Conservation (phyloP, 2,329 filamentous ascomycete genomes). For the Parafenestella ontariensis region DNA sequence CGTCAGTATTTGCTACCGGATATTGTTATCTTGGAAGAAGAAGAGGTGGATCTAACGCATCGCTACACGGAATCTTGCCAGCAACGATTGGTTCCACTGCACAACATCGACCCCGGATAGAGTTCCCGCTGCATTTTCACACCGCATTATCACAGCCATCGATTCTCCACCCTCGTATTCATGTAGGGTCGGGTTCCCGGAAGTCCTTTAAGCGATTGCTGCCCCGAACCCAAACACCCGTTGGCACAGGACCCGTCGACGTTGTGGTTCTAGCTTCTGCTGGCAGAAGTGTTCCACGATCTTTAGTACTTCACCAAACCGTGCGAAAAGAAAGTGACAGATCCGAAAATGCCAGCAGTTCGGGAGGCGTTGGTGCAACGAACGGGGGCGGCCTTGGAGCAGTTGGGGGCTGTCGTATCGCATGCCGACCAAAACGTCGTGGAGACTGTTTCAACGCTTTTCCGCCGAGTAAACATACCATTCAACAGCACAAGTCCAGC, state of each 20-base stretch:
- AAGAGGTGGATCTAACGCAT: constrained; percentile 33
- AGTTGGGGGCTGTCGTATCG: constrained; percentile 36
- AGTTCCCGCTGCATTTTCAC: constrained; percentile 36
- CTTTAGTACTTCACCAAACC: constrained; percentile 14
- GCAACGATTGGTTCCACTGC: constrained; percentile 30
- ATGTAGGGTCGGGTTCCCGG: constrained; percentile 41
- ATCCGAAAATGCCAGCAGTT: constrained; percentile 44
- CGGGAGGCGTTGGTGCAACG: constrained; percentile 36
- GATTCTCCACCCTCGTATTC: constrained; percentile 29
- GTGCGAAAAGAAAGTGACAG: constrained; percentile 11
- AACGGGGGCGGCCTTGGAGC: constrained; percentile 38
- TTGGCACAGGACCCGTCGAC: constrained; percentile 24
- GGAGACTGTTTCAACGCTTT: constrained; percentile 36
- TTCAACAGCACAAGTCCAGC: constrained; percentile 63
- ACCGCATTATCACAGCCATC: constrained; percentile 40
- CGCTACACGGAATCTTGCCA: constrained; percentile 27
- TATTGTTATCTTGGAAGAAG: constrained; percentile 15
- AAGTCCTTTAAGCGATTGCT: constrained; percentile 31
- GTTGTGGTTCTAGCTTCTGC: constrained; percentile 40
- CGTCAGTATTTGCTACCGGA: constrained; percentile 15
- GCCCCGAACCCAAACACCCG: constrained; percentile 15
- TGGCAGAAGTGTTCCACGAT: constrained; percentile 43
- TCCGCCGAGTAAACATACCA: constrained; percentile 62
- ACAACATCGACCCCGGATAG: constrained; percentile 28
- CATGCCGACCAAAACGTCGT: constrained; percentile 38